phyloP scores from a whole-genome alignment of 2,329 filamentous ascomycete species.

The Bipolaris gigantea region DNA sequence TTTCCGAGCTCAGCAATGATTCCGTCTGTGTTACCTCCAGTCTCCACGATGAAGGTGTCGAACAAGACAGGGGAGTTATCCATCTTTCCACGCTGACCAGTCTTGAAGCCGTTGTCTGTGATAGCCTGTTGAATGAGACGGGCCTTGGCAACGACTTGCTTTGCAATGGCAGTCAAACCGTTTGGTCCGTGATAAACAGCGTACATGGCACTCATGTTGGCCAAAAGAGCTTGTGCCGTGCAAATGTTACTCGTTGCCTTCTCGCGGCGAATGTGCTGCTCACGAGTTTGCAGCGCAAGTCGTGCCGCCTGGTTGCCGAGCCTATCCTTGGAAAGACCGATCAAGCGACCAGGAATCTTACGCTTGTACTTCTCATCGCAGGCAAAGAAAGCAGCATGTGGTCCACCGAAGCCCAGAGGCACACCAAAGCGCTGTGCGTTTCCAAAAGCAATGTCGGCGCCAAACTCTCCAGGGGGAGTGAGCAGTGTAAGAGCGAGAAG shows the following conservation, averaged over 20 bases:
- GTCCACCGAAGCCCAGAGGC: conserved; percentile 87
- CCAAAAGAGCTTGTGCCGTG: conserved; percentile 88
- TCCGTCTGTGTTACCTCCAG: conserved; percentile 54
- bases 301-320: conserved; percentile 79
- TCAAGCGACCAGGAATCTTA: conserved; percentile 87
- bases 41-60: conserved; percentile 73
- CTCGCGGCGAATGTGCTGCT: conserved; percentile 94
- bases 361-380: conserved; percentile 89
- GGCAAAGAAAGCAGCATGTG: conserved; percentile 96
- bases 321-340: conserved; percentile 90
- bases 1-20: conserved; percentile 56
- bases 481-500: conserved; percentile 83
- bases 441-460: conserved; percentile 92
- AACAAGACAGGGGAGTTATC: conserved; percentile 66
- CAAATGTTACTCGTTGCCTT: conserved; percentile 98
- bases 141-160: conserved; percentile 72
- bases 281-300: conserved; percentile 85
- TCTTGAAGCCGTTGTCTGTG: conserved; percentile 64
- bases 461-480: conserved; percentile 89
- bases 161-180: conserved; percentile 80
- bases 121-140: conserved; percentile 69
- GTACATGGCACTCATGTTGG: conserved; percentile 96
- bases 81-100: conserved; percentile 60
- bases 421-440: conserved; percentile 91
- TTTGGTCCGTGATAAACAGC: conserved; percentile 89